Evolutionary conservation across 352 stramenopile species (phyloP), one percentile per base, ranked within the genome.

Genomic region (Phytophthora citrophthora): DNA sequence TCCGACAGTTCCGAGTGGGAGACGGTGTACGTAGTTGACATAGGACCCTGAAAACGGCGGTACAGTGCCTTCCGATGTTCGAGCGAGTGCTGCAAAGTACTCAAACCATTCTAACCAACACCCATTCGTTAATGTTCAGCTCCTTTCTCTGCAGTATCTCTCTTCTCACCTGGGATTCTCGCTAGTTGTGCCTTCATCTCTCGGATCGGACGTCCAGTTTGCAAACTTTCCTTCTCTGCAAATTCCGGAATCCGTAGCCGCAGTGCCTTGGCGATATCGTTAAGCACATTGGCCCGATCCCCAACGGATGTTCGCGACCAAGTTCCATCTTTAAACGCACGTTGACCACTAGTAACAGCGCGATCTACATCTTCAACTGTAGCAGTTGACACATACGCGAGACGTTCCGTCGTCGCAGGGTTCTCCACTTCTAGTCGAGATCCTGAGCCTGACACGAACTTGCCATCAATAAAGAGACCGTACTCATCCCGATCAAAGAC

Each of bases 1-100:
- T 12, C 76, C 85, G 40, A 81, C 69, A 49, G 93, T 84, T 18
- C 88, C 88, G 4, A 94, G 56, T 11, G 88, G 77, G 20, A 83
- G 62, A 13, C 79, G 75, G 40, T 77, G 70, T 16, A 83, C 70
- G 49, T 87, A 84, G 48, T 88, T 88, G 12, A 90, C 54, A 54
- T 89, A 85, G 11, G 65, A 13, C 9, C 74, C 77, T 24, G 64
- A 78, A 55, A 94, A 94, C 3, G 82, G 81, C 31, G 82, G 76
- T 15, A 89, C 72, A 10, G 75, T 72, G n/a, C 81, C 86, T 58
- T 94, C 84, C 24, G 76, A 64, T 20, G 80, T 91, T 12, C 87
- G 67, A 15, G 87, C 75, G n/a, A 95, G 61, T 20, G 81, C 76
- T 29, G 81, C 77, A 66, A 94, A 94, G 53, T 95, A 94, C 72